Conservation (phyloP, 768 basidiomycete species). For the Galerina marginata region DNA sequence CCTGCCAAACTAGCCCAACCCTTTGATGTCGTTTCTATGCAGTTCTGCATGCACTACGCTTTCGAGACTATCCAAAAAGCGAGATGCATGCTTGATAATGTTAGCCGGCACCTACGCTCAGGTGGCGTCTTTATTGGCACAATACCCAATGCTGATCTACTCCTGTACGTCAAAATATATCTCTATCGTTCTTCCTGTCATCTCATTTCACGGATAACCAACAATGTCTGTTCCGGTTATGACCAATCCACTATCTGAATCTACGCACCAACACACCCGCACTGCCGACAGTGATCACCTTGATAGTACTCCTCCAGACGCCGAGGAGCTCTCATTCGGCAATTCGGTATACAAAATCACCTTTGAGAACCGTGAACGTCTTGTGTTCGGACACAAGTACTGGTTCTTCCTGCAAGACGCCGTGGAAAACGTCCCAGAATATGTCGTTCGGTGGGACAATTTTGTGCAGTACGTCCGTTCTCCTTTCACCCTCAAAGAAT, state of each 20-base stretch:
- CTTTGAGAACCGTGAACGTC: constrained; percentile 74
- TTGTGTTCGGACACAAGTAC: constrained; percentile 89
- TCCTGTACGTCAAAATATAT: constrained; percentile 64
- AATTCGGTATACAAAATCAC: constrained; percentile 90
- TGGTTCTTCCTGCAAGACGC: constrained; percentile 94
- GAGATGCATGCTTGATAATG: constrained; percentile 92
- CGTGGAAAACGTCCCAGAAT: constrained; percentile 97
- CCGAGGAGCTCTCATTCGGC: constrained; percentile 79
- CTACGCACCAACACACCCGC: constrained; percentile 3
- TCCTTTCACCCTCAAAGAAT: too few relatives aligned
- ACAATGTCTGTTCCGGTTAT: neutral
- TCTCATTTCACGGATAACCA: constrained; percentile 1
- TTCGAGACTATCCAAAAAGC: constrained; percentile 91
- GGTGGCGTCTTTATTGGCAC: constrained; percentile 98
- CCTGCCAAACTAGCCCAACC: constrained; percentile 63
- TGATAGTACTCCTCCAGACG: constrained; percentile 67
- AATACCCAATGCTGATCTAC: constrained; percentile 84
- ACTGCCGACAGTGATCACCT: constrained; percentile 64
- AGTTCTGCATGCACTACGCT: constrained; percentile 99
- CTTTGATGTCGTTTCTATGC: constrained; percentile 97
- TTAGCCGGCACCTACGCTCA: constrained; percentile 73
- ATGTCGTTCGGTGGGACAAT: constrained; percentile 93
- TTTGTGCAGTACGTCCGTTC: constrained; percentile 78
- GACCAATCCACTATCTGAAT: neutral
- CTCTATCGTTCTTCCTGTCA: neutral